phyloP scores from a whole-genome alignment of 2,329 filamentous ascomycete species.

The Xylariaceae sp. region DNA sequence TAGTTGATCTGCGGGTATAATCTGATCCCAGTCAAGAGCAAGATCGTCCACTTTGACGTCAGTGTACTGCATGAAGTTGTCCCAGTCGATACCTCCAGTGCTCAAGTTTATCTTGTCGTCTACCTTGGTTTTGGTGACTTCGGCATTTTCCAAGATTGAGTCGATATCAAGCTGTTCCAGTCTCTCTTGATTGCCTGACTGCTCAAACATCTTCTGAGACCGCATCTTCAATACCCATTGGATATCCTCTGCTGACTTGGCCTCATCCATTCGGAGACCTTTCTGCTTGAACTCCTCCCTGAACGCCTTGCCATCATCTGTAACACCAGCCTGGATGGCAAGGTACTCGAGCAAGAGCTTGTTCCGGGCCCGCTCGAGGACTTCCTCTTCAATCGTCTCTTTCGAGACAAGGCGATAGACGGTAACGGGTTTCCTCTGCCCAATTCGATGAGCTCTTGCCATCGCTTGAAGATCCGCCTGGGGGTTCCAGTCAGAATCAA shows the following conservation, averaged over 20 bases:
- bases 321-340: conserved; percentile 95
- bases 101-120: conserved; percentile 90
- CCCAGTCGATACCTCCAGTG: conserved; percentile 80
- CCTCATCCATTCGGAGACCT: conserved; percentile 73
- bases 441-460: conserved; percentile 97
- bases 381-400: conserved; percentile 97
- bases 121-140: conserved; percentile 95
- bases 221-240: conserved; percentile 95
- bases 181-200: conserved; percentile 94
- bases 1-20: conserved; percentile 92
- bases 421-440: conserved; percentile 92
- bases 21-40: conserved; percentile 91
- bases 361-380: conserved; percentile 92
- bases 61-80: conserved; percentile 97
- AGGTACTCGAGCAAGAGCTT: conserved; percentile 97
- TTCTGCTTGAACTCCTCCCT: conserved; percentile 78
- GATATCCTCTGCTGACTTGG: conserved; percentile 90
- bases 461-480: conserved; percentile 98
- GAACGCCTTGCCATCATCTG: conserved; percentile 85
- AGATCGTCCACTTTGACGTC: conserved; percentile 91
- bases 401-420: conserved; percentile 97
- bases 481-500: conserved; percentile 98
- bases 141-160: conserved; percentile 92
- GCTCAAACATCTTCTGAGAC: conserved; percentile 99
- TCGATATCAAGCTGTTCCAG: conserved; percentile 98